Evolutionary conservation across 2,329 filamentous ascomycete genomes (phyloP).

Genomic region (Pseudofabraea citricarpa): DNA sequence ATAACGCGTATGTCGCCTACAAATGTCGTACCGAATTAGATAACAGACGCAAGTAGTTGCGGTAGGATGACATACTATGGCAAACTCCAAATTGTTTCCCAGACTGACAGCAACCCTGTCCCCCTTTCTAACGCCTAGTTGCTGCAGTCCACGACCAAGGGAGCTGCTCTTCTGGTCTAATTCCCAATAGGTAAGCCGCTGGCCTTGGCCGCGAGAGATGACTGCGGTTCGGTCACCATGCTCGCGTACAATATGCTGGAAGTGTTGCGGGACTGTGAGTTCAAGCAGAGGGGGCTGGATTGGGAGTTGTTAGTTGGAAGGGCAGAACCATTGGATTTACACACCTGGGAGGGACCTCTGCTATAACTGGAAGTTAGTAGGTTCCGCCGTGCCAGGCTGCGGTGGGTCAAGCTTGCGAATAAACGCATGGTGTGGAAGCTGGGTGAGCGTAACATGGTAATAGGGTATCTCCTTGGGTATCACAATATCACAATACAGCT

Average conservation of each 20-base stretch:
- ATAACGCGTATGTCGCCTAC: slow-evolving; percentile 72
- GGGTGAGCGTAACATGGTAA: too few relatives aligned
- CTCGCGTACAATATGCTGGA: slow-evolving; percentile 56
- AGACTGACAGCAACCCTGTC: slow-evolving; percentile 82
- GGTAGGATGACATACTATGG: slow-evolving; percentile 52
- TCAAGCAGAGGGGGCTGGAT: slow-evolving; percentile 59
- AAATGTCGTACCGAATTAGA: too few relatives aligned
- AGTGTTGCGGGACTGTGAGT: slow-evolving; percentile 69
- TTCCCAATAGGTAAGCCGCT: slow-evolving; percentile 63
- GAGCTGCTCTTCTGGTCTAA: slow-evolving; percentile 74
- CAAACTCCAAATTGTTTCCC: slow-evolving; percentile 81
- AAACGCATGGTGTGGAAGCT: too few relatives aligned
- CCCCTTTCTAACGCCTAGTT: slow-evolving; percentile 71
- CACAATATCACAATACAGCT: too few relatives aligned
- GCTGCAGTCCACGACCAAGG: slow-evolving; percentile 65
- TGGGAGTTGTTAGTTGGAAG: slow-evolving; percentile 4
- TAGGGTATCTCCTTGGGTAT: too few relatives aligned
- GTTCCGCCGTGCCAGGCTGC: too few relatives aligned
- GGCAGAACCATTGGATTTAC: slow-evolving; percentile 18
- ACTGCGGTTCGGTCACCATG: slow-evolving; percentile 61
- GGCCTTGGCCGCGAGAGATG: slow-evolving; percentile 46
- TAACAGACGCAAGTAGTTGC: too few relatives aligned
- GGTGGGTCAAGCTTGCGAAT: too few relatives aligned
- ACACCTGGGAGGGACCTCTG: slow-evolving; percentile 28
- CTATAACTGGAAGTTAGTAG: slow-evolving; percentile 27